Base-by-base conservation (phyloP, 768 basidiomycete genomes). In the Lactarius psammicola region DNA sequence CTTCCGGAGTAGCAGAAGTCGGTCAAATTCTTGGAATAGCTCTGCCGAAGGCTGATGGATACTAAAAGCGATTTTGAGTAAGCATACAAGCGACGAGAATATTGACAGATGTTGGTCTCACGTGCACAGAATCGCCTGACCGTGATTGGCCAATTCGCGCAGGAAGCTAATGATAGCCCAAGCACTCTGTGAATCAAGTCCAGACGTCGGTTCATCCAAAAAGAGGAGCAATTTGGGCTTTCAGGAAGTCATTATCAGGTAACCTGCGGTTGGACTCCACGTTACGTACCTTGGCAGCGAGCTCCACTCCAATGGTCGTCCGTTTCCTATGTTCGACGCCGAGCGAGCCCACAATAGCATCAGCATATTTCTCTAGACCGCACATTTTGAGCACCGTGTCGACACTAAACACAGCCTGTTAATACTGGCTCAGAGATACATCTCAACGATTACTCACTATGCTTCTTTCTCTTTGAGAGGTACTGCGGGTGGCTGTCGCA, bases 111-210 rank as follows among this genome's bases (percentile, higher is more conserved):
- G 15, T 11, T 15, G 33, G 78, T 11, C 86, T 59, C 71, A 87
- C 80, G 91, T 95, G 87, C 93, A 95, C n/a, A 95, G 78, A 69
- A 95, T 94, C 36, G 92, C 89, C 73, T 94, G 93, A 1, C 94
- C 94, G 67, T 83, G 85, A 65, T 89, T 83, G 9, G 92, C 91
- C 34, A 95, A 84, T 55, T 86, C 82, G 11, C 87, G 81, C 53
- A 95, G 78, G 78, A 95, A 92, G 2, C 80, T 76, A 60, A 92
- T 78, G 67, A 94, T 92, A 5, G 87, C 87, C 90, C 91, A 92
- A 2, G 92, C 92, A 61, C 87, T 89, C 75, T 93, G 91, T 3
- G 91, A 92, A 74, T 94, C 92, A 18, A 95, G 80, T 38, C 93
- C 92, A 30, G 90, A 77, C 0, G 94, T 95, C 0, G 94, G 94